Evolutionary conservation across 2,329 filamentous ascomycete genomes (phyloP).

Genomic region (Westerdykella aurantiaca): DNA sequence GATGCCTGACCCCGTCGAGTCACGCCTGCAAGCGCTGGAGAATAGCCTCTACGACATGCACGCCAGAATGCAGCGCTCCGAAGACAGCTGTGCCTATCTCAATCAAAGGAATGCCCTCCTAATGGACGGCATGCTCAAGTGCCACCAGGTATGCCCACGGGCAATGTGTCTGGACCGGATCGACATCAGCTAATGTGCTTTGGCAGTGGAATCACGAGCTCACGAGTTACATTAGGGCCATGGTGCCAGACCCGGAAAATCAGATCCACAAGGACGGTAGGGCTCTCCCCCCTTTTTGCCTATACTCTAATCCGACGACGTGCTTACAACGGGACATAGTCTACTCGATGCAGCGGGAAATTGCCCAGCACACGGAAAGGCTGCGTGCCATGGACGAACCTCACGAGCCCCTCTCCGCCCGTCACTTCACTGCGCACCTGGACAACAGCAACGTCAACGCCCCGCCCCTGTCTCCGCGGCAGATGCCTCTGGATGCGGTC

Average conservation of each 20-base stretch:
- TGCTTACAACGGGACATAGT: conserved; percentile 32
- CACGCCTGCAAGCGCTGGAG: conserved; percentile 68
- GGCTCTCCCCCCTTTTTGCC: conserved; percentile 30
- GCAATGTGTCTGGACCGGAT: conserved; percentile 12
- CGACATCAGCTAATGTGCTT: conserved; percentile 19
- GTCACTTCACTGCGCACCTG: conserved; percentile 44
- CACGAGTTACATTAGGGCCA: conserved; percentile 64
- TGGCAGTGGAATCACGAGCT: conserved; percentile 72
- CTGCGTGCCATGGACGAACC: conserved; percentile 53
- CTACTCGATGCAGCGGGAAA: conserved; percentile 54
- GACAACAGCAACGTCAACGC: conserved; percentile 42
- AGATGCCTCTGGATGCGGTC: conserved; percentile 66
- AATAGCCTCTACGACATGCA: conserved; percentile 77
- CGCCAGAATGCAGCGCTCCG: conserved; percentile 68
- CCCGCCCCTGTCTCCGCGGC: conserved; percentile 78
- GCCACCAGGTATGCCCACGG: conserved; percentile 52
- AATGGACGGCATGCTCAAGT: conserved; percentile 72
- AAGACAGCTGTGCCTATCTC: conserved; percentile 75
- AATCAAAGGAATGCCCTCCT: conserved; percentile 75
- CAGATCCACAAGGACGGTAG: conserved; percentile 76
- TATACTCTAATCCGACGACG: conserved; percentile 17
- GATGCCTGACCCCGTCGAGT: conserved; percentile 72
- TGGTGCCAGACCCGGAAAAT: conserved; percentile 71
- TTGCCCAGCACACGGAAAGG: conserved; percentile 56
- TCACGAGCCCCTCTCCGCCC: conserved; percentile 59